Conservation (phyloP, 78 protist species). For the Dictyostelium brefeldianum region DNA sequence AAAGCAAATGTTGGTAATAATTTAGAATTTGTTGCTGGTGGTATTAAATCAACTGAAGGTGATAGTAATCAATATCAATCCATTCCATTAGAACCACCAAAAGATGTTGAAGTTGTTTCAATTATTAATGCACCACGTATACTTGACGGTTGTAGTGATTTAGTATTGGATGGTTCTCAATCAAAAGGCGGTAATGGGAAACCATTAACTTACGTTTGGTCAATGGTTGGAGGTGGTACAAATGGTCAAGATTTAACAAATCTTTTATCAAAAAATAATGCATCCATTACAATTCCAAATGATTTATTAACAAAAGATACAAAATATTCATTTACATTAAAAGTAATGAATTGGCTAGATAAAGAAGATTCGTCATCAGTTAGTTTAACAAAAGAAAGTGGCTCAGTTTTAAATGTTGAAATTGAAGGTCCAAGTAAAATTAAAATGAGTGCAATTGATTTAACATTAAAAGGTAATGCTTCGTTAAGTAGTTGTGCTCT, state of each 20-base stretch:
- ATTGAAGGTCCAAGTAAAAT: slow-evolving; percentile 20
- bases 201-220: slow-evolving; percentile 22
- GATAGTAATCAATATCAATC: slow-evolving; percentile 17
- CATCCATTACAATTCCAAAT: slow-evolving; percentile 25
- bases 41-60: slow-evolving; percentile 34
- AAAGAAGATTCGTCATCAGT: background rate
- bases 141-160: slow-evolving; percentile 31
- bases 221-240: background rate
- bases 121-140: slow-evolving; percentile 34
- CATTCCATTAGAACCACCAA: slow-evolving; percentile 13
- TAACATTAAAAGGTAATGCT: slow-evolving; percentile 21
- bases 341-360: slow-evolving; percentile 38
- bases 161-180: slow-evolving; percentile 29
- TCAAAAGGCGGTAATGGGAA: slow-evolving; percentile 35
- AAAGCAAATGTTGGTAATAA: background rate
- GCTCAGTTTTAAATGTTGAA: background rate
- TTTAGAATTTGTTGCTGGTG: slow-evolving; percentile 31
- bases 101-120: background rate
- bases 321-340: slow-evolving; percentile 10
- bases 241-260: background rate
- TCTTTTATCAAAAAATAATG: background rate
- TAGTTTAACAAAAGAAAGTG: background rate
- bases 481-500: background rate
- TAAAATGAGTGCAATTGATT: background rate
- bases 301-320: background rate